Percentiles rank a stretch among this genome's conserved stretches.
Conservation (phyloP, 73 alveolate species). For the Paramecium caudatum region DNA sequence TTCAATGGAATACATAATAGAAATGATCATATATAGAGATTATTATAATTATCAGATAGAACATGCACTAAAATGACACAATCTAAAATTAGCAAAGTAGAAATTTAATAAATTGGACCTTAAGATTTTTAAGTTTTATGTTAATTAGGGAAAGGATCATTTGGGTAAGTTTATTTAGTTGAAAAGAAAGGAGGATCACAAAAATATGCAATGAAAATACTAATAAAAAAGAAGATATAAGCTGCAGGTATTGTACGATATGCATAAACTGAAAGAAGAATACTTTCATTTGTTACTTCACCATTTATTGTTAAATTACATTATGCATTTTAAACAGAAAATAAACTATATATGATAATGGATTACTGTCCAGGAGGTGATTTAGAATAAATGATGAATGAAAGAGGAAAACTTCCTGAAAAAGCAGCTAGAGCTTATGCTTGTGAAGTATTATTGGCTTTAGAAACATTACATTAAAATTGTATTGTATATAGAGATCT, state of each 20-base stretch:
- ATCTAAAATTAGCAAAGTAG: constrained; percentile 13
- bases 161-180: constrained; percentile 95
- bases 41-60: constrained; percentile 7
- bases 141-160: constrained; percentile 94
- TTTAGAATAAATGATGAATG: constrained; percentile 88
- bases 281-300: constrained; percentile 84
- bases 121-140: constrained; percentile 78
- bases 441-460: constrained; percentile 95
- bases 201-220: constrained; percentile 93
- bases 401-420: constrained; percentile 89
- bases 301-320: constrained; percentile 97
- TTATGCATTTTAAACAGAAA: constrained; percentile 94
- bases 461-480: constrained; percentile 95
- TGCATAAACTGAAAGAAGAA: constrained; percentile 88
- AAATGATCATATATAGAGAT: not conserved
- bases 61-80: not conserved
- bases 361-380: constrained; percentile 99
- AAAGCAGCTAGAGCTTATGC: constrained; percentile 90
- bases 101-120: constrained; percentile 77
- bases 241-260: constrained; percentile 59
- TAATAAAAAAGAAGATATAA: constrained; percentile 81
- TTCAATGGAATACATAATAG: not conserved
- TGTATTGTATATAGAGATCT: constrained; percentile 97
- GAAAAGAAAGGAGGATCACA: constrained; percentile 80
- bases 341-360: constrained; percentile 92